Percentiles rank a stretch among this genome's conserved stretches.
These are phyloP conservation scores for Priceomyces carsonii DNA, from an alignment of 805 yeast genomes.

Conservation along the genomic window DNA sequence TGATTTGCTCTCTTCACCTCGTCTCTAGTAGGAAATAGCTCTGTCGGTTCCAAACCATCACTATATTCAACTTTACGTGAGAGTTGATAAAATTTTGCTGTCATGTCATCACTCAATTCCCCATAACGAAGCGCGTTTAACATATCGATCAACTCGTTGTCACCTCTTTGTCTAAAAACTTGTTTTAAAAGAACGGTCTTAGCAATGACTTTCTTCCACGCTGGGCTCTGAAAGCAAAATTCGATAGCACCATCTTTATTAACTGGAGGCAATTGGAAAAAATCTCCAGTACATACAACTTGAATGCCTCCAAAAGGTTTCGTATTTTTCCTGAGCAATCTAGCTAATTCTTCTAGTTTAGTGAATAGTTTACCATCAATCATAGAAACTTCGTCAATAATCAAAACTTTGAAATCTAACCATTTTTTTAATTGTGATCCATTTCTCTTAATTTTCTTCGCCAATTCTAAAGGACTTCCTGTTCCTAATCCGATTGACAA, in stretches of 20 bases:
- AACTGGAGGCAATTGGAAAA: constrained; percentile 94
- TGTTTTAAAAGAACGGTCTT: constrained; percentile 70
- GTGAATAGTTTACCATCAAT: constrained; percentile 77
- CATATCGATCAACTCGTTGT: constrained; percentile 70
- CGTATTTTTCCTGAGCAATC: constrained; percentile 49
- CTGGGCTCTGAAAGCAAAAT: constrained; percentile 74
- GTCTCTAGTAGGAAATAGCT: constrained; percentile 78
- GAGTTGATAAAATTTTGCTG: constrained; percentile 49
- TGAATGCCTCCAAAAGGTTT: constrained; percentile 95
- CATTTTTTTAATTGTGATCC: constrained; percentile 52
- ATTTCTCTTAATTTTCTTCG: constrained; percentile 49
- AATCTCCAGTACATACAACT: constrained; percentile 88
- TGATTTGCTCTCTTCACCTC: constrained; percentile 82
- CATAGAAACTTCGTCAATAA: constrained; percentile 95
- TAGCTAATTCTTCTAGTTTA: constrained; percentile 71
- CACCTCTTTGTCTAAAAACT: constrained; percentile 90
- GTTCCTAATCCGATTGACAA: constrained; percentile 83
- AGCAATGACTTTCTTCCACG: constrained; percentile 67
- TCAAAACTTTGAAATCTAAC: constrained; percentile 66
- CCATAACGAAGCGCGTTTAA: constrained; percentile 83
- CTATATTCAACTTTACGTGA: constrained; percentile 56
- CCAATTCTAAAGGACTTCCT: constrained; percentile 47
- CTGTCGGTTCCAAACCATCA: constrained; percentile 88
- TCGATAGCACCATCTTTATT: constrained; percentile 35
- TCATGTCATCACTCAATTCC: constrained; percentile 50